These are phyloP conservation scores for Coelastrella sp. DNA, from an alignment of 139 green algal genomes.

Conservation along the genomic window DNA sequence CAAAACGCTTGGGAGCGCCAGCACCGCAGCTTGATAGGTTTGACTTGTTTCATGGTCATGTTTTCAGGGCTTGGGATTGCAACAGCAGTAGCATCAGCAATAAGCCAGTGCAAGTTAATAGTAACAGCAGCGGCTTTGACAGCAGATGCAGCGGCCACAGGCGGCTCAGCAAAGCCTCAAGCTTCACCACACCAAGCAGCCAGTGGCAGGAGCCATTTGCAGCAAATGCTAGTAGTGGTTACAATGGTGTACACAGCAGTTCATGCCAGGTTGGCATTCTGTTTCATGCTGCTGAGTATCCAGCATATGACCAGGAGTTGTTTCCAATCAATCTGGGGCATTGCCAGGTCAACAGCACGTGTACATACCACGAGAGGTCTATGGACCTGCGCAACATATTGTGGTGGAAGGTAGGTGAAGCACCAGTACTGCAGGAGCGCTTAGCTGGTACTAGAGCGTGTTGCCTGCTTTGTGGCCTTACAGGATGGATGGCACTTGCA, in stretches of 20 bases:
- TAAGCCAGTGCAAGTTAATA: not conserved
- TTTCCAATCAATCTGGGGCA: conserved; percentile 56
- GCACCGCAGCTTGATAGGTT: conserved; percentile 21
- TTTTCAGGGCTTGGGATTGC: conserved; percentile 33
- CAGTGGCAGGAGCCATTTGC: too few species aligned
- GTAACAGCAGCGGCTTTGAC: not conserved
- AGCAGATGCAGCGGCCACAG: not conserved
- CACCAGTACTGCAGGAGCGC: not conserved
- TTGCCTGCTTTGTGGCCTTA: too few species aligned
- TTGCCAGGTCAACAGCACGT: conserved; percentile 50
- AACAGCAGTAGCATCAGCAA: not conserved
- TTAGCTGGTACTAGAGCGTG: too few species aligned
- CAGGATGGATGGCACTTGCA: too few species aligned
- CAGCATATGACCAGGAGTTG: not conserved
- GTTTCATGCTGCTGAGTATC: conserved; percentile 60
- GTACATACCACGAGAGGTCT: conserved; percentile 1
- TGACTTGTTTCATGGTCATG: conserved; percentile 60
- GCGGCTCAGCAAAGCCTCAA: too few species aligned
- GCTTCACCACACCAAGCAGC: too few species aligned
- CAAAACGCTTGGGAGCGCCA: not conserved
- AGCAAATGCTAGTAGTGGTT: too few species aligned
- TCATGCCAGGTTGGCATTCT: conserved; percentile 46
- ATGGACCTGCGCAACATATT: conserved; percentile 64
- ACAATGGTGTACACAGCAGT: not conserved
- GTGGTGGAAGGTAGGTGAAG: conserved; percentile 11